Base-by-base conservation (phyloP, 1,284 basidiomycete species). In the Microbotryum violaceum region DNA sequence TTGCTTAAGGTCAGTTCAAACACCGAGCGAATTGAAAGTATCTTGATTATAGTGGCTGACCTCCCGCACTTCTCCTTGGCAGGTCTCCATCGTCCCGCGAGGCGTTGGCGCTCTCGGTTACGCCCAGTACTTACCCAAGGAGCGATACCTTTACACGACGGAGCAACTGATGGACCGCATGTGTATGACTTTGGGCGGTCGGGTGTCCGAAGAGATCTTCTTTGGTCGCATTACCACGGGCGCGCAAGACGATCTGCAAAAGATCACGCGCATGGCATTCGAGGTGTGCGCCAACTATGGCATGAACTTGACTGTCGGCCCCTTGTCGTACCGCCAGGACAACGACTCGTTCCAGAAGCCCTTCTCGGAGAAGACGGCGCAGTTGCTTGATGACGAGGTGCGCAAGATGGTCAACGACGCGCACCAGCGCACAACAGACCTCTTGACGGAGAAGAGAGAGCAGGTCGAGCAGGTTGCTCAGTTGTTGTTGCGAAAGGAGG, bases 141-240 rank as follows among this genome's bases (percentile, higher is more conserved):
- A 99, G 74, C 87, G 91, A 56, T 98, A 96, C 79, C 83, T 99
- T 25, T 85, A 94, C 69, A 91, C 91, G 16, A 94, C 91, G 0
- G 90, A 94, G 63, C 93, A 97, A 77, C 87, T 99, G 80, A 75
- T 84, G 42, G 94, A 98, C 76, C 84, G 91, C 61, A 97, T 99
- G 80, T 94, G 91, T 78, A 97, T 98, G 91, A 98, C 94, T 0
- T 83, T 99, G n/a, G 94, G 96, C 63, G 94, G 94, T 3, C 89
- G 96, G 64, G 94, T 97, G 4, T 88, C 92, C 1, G 94, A 98
- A 77, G 96, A 98, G 77, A 93, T 98, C 65, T 97, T 98, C 80
- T 99, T 98, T 73, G 91, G 89, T 44, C 71, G 77, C n/a, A 94
- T 98, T 76, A 99, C 96, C 1, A 96, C 94, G 2, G 94, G 94